These are phyloP conservation scores for Leccinum truebloodii DNA, from an alignment of 768 basidiomycete species.

Conservation along the genomic window DNA sequence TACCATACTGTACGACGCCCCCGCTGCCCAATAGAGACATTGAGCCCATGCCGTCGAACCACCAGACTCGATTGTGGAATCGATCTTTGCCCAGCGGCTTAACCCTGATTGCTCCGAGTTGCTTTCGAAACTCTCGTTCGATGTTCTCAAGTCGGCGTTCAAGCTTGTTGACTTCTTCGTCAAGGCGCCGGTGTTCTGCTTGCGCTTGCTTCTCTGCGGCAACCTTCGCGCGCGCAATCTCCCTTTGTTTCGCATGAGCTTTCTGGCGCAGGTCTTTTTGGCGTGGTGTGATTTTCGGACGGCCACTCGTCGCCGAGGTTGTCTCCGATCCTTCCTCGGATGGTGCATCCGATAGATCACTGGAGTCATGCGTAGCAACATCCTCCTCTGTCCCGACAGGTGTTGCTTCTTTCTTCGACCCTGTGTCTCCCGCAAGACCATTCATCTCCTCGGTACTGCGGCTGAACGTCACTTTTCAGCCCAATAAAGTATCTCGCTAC, in stretches of 20 bases:
- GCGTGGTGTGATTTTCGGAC: slow-evolving; percentile 47
- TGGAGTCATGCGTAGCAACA: slow-evolving; percentile 59
- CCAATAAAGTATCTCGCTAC: slow-evolving; percentile 4
- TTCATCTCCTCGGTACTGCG: slow-evolving; percentile 74
- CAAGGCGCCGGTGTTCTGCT: slow-evolving; percentile 80
- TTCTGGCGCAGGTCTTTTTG: slow-evolving; percentile 55
- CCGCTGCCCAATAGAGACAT: slow-evolving; percentile 77
- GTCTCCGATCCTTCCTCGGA: slow-evolving; percentile 66
- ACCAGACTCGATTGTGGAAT: slow-evolving; percentile 96
- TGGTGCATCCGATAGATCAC: slow-evolving; percentile 70
- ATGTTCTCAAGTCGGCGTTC: slow-evolving; percentile 82
- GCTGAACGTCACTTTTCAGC: slow-evolving; percentile 15
- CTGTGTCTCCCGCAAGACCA: slow-evolving; percentile 54
- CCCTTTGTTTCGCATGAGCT: slow-evolving; percentile 75
- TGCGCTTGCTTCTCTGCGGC: slow-evolving; percentile 79
- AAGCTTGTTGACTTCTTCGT: slow-evolving; percentile 85
- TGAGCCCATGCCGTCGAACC: slow-evolving; percentile 96
- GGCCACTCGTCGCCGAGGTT: slow-evolving; percentile 42
- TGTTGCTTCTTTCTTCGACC: slow-evolving; percentile 47
- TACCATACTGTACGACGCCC: slow-evolving; percentile 79
- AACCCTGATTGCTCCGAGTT: slow-evolving; percentile 80
- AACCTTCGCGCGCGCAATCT: slow-evolving; percentile 74
- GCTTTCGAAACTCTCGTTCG: slow-evolving; percentile 92
- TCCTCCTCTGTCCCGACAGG: slow-evolving; percentile 51
- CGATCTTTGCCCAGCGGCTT: slow-evolving; percentile 90